These are phyloP conservation scores for Geotrichum restrictum DNA, from an alignment of 1,139 yeast species.

Conservation along the genomic window DNA sequence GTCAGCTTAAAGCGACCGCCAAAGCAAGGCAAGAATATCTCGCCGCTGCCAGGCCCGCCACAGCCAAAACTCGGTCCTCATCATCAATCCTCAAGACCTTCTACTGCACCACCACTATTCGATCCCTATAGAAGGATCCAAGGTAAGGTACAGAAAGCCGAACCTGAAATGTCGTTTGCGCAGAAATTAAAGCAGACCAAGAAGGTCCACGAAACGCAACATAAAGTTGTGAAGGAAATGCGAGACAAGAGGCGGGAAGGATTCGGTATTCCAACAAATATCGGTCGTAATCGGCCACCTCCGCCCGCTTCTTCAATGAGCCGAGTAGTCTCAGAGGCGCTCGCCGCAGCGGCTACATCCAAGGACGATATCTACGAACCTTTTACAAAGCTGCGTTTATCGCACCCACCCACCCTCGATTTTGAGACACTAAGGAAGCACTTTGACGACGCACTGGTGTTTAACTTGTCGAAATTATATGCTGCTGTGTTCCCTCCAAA, in stretches of 20 bases:
- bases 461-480: constrained; percentile 29
- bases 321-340: constrained; percentile 10
- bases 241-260: constrained; percentile 11
- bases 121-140: neutral
- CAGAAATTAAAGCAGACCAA: constrained; percentile 9
- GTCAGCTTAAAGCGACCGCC: constrained; percentile 20
- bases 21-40: constrained; percentile 4
- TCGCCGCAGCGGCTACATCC: constrained; percentile 38
- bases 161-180: constrained; percentile 11
- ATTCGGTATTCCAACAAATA: constrained; percentile 11
- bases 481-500: constrained; percentile 62
- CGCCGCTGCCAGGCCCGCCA: constrained; percentile 13
- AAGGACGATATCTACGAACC: constrained; percentile 29
- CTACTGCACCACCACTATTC: neutral
- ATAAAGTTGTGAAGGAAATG: constrained; percentile 6
- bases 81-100: too few relatives aligned
- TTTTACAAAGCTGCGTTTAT: constrained; percentile 26
- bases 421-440: constrained; percentile 38
- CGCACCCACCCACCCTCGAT: constrained; percentile 35
- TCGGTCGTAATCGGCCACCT: neutral
- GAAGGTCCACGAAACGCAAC: neutral
- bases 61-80: neutral
- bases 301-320: neutral
- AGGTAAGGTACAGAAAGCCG: neutral
- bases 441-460: constrained; percentile 17